Conservation (phyloP, 306 rosid species). For the barrel medic (Medicago truncatula) region MtrunA17r5.0-ANR NC_053043.1:23334001-23334500, state of each 20-base stretch:
- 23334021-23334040: conserved; percentile 78
- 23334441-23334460: conserved; percentile 56
- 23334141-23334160: not conserved
- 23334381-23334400: conserved; percentile 85
- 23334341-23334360: conserved; percentile 87
- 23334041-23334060: conserved; percentile 36
- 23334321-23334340: conserved; percentile 92
- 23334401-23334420: conserved; percentile 83
- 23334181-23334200: conserved; percentile 85
- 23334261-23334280: conserved; percentile 64
- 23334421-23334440: conserved; percentile 80
- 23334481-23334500: not conserved
- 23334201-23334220: conserved; percentile 80
- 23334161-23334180: conserved; percentile 67
- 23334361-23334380: conserved; percentile 74
- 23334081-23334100: conserved; percentile 27
- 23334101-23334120: conserved; percentile 29
- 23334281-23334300: conserved; percentile 51
- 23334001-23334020: conserved; percentile 71
- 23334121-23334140: conserved; percentile 9
- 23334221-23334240: conserved; percentile 68
- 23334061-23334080: conserved; percentile 72
- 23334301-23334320: conserved; percentile 69
- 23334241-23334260: conserved; percentile 50
- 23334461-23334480: conserved; percentile 11